These are phyloP conservation scores for Neonectria coccinea DNA, from an alignment of 2,329 filamentous ascomycete genomes.

Conservation along the genomic window DNA sequence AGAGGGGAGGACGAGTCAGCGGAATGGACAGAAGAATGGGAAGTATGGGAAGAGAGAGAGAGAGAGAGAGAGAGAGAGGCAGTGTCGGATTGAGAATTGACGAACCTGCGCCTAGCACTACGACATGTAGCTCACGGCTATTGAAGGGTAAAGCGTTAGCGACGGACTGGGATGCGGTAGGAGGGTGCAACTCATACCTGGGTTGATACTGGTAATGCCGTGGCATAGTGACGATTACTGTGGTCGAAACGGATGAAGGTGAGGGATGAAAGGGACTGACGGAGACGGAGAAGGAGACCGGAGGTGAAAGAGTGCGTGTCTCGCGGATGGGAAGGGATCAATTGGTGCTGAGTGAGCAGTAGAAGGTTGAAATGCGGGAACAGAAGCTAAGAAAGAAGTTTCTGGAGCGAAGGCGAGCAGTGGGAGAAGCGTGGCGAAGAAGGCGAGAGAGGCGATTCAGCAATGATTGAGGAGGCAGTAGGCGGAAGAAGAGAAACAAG, in stretches of 20 bases:
- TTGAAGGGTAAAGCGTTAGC: constrained; percentile 35
- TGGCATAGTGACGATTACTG: constrained; percentile 41
- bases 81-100: constrained; percentile 38
- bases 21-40: constrained; percentile 31
- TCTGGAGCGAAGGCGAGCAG: not conserved
- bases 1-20: constrained; percentile 48
- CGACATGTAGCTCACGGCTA: constrained; percentile 84
- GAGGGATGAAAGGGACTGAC: constrained; percentile 15
- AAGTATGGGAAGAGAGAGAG: not conserved
- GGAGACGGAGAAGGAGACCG: constrained; percentile 13
- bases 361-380: constrained; percentile 2
- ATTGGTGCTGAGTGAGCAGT: constrained; percentile 8
- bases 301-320: constrained; percentile 17
- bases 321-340: constrained; percentile 29
- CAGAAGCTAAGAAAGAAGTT: constrained; percentile 8
- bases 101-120: constrained; percentile 83
- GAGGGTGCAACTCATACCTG: constrained; percentile 36
- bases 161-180: constrained; percentile 5
- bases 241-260: constrained; percentile 21
- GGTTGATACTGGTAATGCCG: constrained; percentile 46
- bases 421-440: constrained; percentile 14
- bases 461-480: not conserved
- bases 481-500: not conserved
- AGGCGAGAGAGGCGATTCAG: not conserved
- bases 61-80: not conserved